Base-by-base conservation (phyloP, 2,329 filamentous ascomycete species). In the Cordyceps militaris region DNA sequence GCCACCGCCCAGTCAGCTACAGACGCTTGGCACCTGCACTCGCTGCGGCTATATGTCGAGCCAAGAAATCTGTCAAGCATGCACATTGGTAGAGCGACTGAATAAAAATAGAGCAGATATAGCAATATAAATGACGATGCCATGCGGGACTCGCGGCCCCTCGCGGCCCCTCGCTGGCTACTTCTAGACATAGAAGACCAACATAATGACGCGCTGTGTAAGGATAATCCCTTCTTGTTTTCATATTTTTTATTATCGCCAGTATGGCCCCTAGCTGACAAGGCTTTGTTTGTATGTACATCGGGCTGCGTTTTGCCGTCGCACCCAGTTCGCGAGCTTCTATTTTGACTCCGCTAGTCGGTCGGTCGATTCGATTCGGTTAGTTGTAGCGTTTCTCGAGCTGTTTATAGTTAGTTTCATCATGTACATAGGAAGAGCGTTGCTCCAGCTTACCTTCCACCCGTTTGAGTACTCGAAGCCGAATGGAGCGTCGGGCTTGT, bases 31-130 rank as follows among this genome's bases (percentile, higher is more conserved):
- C 1, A 86, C 85, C 62, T 99, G 94, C 68, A 83, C 87, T 66
- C 86, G 84, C 54, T 99, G 94, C 65, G 94, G 94, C 14, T 99
- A 97, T 70, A 88, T 99, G 72, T 96, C 94, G 2, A 97, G 92
- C 65, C 94, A 99, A 71, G 82, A 84, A 30, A 83, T 97, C 40
- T 99, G 94, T 73, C 96, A 99, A 73, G 94, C 94, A 0, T 99
- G 94, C 70, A 87, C 86, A 61, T 76, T 99, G 46, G 80, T 99
- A 3, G 92, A 97, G 65, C 90, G 88, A 0, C 72, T 99, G 49
- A 99, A 99, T 69, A 97, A 94, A 73, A 86, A 86, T 63, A 75
- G 83, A 60, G 74, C 81, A 59, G 76, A 83, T 64, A 82, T 86
- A 61, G 69, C 74, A 65, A 78, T 83, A 73, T 82, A 72, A n/a